These are phyloP conservation scores for Flaveria floridana DNA, from an alignment of 140 eudicot species.

Conservation along the genomic window DNA sequence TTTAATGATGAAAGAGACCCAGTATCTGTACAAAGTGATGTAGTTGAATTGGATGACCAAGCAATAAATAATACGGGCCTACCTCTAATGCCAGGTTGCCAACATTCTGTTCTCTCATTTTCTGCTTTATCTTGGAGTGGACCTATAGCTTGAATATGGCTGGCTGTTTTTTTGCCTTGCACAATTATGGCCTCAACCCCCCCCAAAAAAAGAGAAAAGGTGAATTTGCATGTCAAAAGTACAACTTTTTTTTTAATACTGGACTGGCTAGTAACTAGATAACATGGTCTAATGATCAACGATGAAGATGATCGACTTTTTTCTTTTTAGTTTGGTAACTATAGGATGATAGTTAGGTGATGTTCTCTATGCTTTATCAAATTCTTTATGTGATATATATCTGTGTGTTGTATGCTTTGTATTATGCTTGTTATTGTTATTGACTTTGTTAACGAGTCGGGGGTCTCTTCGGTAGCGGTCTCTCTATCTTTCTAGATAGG, in stretches of 20 bases:
- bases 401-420: too few species aligned
- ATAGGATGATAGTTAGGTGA: slow-evolving; percentile 7
- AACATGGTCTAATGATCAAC: slow-evolving; percentile 20
- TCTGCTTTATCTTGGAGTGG: slow-evolving; percentile 32
- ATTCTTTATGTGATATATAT: too few species aligned
- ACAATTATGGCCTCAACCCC: slow-evolving; percentile 5
- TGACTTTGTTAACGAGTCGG: too few species aligned
- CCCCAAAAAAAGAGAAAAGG: neutral
- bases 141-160: slow-evolving; percentile 28
- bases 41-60: slow-evolving; percentile 21
- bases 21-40: neutral
- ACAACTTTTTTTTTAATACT: neutral
- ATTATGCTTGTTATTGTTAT: too few species aligned
- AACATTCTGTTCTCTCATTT: slow-evolving; percentile 25
- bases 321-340: slow-evolving; percentile 24
- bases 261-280: neutral
- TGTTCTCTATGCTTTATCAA: too few species aligned
- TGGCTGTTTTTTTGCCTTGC: slow-evolving; percentile 18
- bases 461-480: too few species aligned
- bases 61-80: slow-evolving; percentile 28
- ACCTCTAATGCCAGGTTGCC: slow-evolving; percentile 11
- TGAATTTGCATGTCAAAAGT: slow-evolving; percentile 21
- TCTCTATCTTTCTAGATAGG: too few species aligned
- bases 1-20: slow-evolving; percentile 23
- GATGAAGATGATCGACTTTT: neutral